Evolutionary conservation across 257 asterid genomes (phyloP).

Genomic region (Solanum etuberosum): DNA sequence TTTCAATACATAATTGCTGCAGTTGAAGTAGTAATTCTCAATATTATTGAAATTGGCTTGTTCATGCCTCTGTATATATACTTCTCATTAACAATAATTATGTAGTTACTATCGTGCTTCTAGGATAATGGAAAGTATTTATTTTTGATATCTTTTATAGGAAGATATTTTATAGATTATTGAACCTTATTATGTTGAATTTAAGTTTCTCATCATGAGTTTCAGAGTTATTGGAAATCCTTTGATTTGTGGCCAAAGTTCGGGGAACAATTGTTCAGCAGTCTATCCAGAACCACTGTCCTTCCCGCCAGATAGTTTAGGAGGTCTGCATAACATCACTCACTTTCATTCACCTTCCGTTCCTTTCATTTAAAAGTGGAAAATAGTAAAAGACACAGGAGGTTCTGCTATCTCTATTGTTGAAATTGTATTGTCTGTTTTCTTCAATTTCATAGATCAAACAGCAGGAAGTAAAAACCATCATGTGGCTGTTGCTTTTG

Average conservation of each 20-base stretch:
- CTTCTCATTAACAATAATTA: not conserved
- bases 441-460: conserved; percentile 27
- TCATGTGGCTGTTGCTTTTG: conserved; percentile 58
- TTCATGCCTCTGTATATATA: not conserved
- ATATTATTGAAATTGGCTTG: not conserved
- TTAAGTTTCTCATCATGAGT: conserved; percentile 4
- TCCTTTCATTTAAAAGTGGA: not conserved
- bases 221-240: conserved; percentile 81
- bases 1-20: not conserved
- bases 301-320: conserved; percentile 52
- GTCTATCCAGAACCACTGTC: conserved; percentile 75
- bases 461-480: conserved; percentile 32
- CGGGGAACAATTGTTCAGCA: conserved; percentile 62
- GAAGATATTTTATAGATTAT: not conserved
- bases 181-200: not conserved
- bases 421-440: not conserved
- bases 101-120: not conserved
- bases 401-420: not conserved
- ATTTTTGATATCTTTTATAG: not conserved
- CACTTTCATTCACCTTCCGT: not conserved
- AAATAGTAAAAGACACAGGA: not conserved
- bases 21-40: not conserved
- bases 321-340: conserved; percentile 26
- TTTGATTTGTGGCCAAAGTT: conserved; percentile 59
- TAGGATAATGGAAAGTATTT: not conserved